Evolutionary conservation across 2,329 filamentous ascomycete genomes (phyloP), one percentile per base, ranked within the genome.

Genomic region (Tolypocladium tropicale): DNA sequence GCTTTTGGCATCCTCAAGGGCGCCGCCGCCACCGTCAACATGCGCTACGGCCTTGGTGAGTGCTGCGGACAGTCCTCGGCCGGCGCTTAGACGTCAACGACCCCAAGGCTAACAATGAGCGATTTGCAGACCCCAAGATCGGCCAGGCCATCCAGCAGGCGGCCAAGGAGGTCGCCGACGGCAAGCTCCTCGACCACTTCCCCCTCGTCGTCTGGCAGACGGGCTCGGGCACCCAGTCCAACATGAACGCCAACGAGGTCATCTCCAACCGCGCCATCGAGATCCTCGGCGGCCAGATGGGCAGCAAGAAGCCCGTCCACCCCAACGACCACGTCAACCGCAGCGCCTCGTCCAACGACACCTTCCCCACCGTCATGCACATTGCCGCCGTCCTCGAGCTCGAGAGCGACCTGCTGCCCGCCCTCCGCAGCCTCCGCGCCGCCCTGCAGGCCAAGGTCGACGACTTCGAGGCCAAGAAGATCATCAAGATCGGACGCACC

Each of bases 211-310:
- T 99, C 70, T 99, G 94, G 94, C 94, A 99, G 80, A 99, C 94
- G 55, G 94, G 94, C 61, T 97, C 94, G 53, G 94, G 94, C 70
- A 97, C 94, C 33, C 94, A 97, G 80, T 96, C 92, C 74, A 97
- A 96, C 84, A 97, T 97, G 94, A 99, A 99, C 78, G 92, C 93
- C 72, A 99, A 99, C 79, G 94, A 99, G 75, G 94, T 99, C 75
- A 97, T 99, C 75, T 96, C 93, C 62, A 99, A 97, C 83, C 90
- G 94, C 63, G 94, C 94, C 62, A 97, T 97, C 74, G 93, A 97
- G 80, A 95, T 97, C 61, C 82, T 97, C 55, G 94, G 94, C 65
- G 94, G 94, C 67, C 82, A 81, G 63, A 96, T 91, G 89, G 94
- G 94, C 65, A 86, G 80, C 83, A 97, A 97, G 86, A 96, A 95